These are phyloP conservation scores for Paxillus involutus DNA, from an alignment of 768 basidiomycete genomes.

Conservation along the genomic window DNA sequence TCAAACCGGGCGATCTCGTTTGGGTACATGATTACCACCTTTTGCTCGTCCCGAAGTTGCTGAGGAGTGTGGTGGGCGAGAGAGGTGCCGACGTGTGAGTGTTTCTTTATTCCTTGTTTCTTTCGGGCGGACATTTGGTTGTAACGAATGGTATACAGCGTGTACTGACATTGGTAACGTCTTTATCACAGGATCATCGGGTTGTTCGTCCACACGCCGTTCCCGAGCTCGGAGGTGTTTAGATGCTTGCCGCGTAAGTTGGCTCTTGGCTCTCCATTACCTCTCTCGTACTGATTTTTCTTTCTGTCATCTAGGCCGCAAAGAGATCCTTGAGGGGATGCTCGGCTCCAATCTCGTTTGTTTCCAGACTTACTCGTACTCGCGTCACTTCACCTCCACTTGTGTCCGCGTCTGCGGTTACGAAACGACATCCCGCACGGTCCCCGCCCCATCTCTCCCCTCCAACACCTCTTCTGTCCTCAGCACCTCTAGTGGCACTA, in stretches of 20 bases:
- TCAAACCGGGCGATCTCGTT: slow-evolving; percentile 87
- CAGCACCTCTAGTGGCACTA: background rate
- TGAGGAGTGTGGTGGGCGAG: slow-evolving; percentile 62
- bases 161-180: background rate
- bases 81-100: slow-evolving; percentile 27
- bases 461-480: slow-evolving; percentile 7
- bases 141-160: background rate
- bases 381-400: slow-evolving; percentile 90
- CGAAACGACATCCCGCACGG: slow-evolving; percentile 56
- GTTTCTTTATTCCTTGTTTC: background rate
- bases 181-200: slow-evolving; percentile 55
- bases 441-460: background rate
- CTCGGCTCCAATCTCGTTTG: slow-evolving; percentile 94
- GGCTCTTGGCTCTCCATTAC: background rate
- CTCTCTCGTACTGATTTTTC: background rate
- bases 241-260: slow-evolving; percentile 83
- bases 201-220: slow-evolving; percentile 96
- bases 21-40: slow-evolving; percentile 98
- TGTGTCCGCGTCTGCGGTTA: slow-evolving; percentile 97
- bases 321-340: slow-evolving; percentile 97
- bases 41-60: slow-evolving; percentile 82
- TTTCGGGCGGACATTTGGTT: too few relatives aligned
- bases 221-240: slow-evolving; percentile 96
- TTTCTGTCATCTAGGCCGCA: slow-evolving; percentile 53
- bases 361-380: slow-evolving; percentile 97